Evolutionary conservation across 768 basidiomycete genomes (phyloP).

Genomic region (Boletus reticuloceps): DNA sequence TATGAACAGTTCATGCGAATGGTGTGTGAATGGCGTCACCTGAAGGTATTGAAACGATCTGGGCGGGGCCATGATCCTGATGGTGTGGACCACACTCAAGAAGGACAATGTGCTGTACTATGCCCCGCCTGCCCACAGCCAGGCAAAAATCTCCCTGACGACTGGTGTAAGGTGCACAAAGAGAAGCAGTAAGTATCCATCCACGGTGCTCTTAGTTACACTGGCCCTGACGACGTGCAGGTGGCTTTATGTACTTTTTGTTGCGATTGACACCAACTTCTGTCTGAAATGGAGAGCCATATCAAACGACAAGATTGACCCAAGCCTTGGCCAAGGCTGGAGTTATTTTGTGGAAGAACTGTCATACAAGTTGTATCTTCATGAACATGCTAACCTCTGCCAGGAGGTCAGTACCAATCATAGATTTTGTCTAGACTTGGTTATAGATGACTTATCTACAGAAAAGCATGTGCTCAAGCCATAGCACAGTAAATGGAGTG

Average conservation of each 20-base stretch:
- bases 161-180: background rate
- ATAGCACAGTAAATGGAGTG: constrained; percentile 2
- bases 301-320: background rate
- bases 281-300: background rate
- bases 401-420: no score
- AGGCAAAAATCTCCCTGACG: background rate
- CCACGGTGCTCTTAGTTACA: background rate
- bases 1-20: background rate
- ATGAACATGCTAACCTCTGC: no score
- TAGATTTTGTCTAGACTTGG: no score
- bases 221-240: no score
- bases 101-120: background rate
- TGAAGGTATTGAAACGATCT: background rate
- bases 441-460: background rate
- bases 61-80: background rate
- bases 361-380: background rate
- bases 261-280: no score
- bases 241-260: background rate
- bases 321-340: background rate
- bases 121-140: background rate
- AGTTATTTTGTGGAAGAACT: background rate
- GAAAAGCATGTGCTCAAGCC: constrained; percentile 16
- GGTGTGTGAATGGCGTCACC: background rate
- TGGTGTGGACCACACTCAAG: background rate
- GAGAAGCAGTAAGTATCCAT: no score